These are phyloP conservation scores for Cercophora newfieldiana DNA, from an alignment of 495 filamentous ascomycete genomes.

Conservation along the genomic window DNA sequence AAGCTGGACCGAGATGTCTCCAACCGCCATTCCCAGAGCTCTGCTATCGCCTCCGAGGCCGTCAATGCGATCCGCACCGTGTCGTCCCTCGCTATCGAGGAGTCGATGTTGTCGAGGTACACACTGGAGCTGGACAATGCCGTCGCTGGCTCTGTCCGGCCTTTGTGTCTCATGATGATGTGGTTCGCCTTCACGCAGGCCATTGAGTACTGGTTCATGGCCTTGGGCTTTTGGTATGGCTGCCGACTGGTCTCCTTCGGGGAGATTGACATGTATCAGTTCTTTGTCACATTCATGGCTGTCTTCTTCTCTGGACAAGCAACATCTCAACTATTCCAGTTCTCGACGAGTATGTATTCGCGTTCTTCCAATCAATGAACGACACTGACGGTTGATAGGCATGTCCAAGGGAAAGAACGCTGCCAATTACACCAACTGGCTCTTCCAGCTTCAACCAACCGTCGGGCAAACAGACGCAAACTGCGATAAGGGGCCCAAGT, in stretches of 20 bases:
- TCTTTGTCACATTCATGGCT: slow-evolving; percentile 61
- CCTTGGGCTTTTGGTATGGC: slow-evolving; percentile 35
- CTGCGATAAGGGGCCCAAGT: slow-evolving; percentile 38
- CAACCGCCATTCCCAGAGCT: slow-evolving; percentile 56
- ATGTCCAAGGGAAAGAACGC: slow-evolving; percentile 48
- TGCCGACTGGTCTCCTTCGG: slow-evolving; percentile 52
- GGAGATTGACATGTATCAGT: slow-evolving; percentile 47
- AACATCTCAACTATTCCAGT: slow-evolving; percentile 56
- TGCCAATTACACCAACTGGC: slow-evolving; percentile 51
- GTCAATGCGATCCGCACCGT: slow-evolving; percentile 90
- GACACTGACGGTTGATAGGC: slow-evolving; percentile 17
- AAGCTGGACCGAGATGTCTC: slow-evolving; percentile 58
- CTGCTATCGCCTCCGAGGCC: slow-evolving; percentile 83
- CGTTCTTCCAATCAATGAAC: not conserved
- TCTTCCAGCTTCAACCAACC: slow-evolving; percentile 32
- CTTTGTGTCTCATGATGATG: slow-evolving; percentile 64
- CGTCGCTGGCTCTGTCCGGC: slow-evolving; percentile 58
- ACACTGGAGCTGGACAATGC: slow-evolving; percentile 65
- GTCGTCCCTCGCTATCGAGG: slow-evolving; percentile 81
- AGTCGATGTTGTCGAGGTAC: slow-evolving; percentile 71
- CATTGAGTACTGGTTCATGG: slow-evolving; percentile 53
- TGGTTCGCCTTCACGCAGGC: slow-evolving; percentile 80
- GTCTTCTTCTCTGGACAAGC: slow-evolving; percentile 57
- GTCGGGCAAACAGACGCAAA: slow-evolving; percentile 41
- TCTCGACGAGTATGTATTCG: slow-evolving; percentile 32